Percentiles rank a stretch among this genome's conserved stretches.
phyloP scores from a whole-genome alignment of 768 basidiomycete species.

The Hypsizygus marmoreus region DNA sequence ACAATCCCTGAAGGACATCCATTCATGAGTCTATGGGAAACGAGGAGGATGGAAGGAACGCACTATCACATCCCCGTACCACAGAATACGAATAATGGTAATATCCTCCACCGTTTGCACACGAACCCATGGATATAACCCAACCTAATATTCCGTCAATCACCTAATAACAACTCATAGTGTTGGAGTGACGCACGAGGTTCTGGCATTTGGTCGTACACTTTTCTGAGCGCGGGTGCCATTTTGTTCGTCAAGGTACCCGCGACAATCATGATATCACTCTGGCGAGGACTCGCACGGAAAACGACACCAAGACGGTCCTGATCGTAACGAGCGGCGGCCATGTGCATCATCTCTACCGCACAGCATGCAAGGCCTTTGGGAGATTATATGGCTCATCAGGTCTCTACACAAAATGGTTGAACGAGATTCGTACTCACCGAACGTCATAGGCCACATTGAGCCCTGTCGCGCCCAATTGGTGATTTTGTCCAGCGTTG shows the following conservation, averaged over 20 bases:
- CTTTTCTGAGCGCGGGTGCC: slow-evolving; percentile 96
- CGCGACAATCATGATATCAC: slow-evolving; percentile 98
- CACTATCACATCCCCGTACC: slow-evolving; percentile 96
- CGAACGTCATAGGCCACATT: slow-evolving; percentile 99
- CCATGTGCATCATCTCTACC: slow-evolving; percentile 99
- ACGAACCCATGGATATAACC: slow-evolving; percentile 99
- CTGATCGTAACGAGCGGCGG: slow-evolving; percentile 97
- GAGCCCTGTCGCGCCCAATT: slow-evolving; percentile 98
- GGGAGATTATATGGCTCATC: slow-evolving; percentile 7
- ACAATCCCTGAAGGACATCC: slow-evolving; percentile 69
- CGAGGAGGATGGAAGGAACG: slow-evolving; percentile 26
- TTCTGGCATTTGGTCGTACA: slow-evolving; percentile 98
- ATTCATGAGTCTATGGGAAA: slow-evolving; percentile 8
- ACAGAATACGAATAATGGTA: slow-evolving; percentile 99
- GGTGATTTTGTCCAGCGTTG: slow-evolving; percentile 92
- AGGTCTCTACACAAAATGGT: slow-evolving; percentile 2
- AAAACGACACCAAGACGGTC: slow-evolving; percentile 97
- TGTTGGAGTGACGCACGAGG: slow-evolving; percentile 81
- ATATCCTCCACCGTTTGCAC: slow-evolving; percentile 97
- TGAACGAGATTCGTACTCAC: slow-evolving; percentile 30
- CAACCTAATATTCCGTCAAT: too few species aligned
- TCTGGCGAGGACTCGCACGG: slow-evolving; percentile 97
- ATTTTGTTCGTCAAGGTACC: slow-evolving; percentile 99
- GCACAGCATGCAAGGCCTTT: slow-evolving; percentile 97
- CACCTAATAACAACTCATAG: too few species aligned